Evolutionary conservation across 208 protist species (phyloP), one percentile per base, ranked within the genome.

Genomic region (Leishmania tropica): DNA sequence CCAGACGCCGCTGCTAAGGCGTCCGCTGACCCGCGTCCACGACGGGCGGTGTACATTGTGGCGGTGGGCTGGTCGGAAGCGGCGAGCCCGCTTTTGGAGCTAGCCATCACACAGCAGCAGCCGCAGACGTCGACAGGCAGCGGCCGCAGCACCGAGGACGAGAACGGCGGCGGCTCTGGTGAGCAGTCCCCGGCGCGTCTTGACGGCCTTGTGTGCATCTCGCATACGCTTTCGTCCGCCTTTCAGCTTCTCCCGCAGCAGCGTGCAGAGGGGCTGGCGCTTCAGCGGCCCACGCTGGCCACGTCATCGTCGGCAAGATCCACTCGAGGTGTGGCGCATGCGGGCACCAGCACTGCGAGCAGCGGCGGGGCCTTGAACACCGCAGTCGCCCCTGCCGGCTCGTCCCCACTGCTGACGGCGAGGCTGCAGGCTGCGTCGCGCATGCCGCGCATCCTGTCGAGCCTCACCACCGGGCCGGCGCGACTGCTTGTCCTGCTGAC

Each of bases 51-150:
- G 51, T 53, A 75, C 17, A 76, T 91, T 28, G 74, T 91, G 6
- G 88, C 83, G 40, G 85, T 91, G 1, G 88, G 85, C 19, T 91
- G 88, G 85, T 88, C 88, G 11, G 80, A 91, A 51, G 85, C 75
- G 11, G 80, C 85, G 35, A 83, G 85, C n/a, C 88, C 85, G 21
- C 78, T 91, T 21, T 64, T 91, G 35, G 85, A 88, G 74, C 75
- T 89, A 42, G 84, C 87, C 45, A 91, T 91, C 56, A 84, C 84
- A 17, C 68, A 74, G 17, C 81, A 81, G 58, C 68, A 82, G 72
- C 80, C 28, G 58, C 73, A 76, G 51, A 45, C 51, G 31, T 45
- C 73, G 31, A 58, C 73, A 21, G 40, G n/a, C 13, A 21, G 31
- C 2, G 73, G 40, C 45, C 10, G 11, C 40, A 28, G 47, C 37